Conservation (phyloP, 2,329 filamentous ascomycete genomes). For the Ascosphaera pollenicola region DNA sequence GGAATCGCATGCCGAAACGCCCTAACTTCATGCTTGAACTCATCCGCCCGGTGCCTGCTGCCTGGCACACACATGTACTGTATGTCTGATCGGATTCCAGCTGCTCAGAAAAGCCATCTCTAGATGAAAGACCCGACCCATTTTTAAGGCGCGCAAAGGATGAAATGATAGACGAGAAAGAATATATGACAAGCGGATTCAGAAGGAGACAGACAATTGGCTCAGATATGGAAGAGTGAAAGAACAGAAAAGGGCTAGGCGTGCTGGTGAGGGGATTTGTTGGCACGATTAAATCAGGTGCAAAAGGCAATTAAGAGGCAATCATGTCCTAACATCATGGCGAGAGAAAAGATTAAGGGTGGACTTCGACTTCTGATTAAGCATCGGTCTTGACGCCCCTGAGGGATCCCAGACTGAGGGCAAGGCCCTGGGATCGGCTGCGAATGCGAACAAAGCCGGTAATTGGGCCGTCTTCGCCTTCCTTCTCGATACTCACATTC, state of each 20-base stretch:
- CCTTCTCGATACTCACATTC: constrained; percentile 94
- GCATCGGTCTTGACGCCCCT: constrained; percentile 69
- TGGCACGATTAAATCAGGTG: too few relatives aligned
- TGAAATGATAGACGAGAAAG: background rate
- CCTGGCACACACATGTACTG: too few relatives aligned
- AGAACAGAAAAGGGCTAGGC: constrained; percentile 1
- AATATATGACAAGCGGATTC: background rate
- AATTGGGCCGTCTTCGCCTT: constrained; percentile 83
- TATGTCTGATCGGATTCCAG: too few relatives aligned
- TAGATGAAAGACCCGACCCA: too few relatives aligned
- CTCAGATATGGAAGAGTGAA: constrained; percentile 1
- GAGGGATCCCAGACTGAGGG: constrained; percentile 76
- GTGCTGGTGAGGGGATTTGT: too few relatives aligned
- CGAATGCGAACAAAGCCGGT: constrained; percentile 96
- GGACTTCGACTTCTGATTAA: constrained; percentile 12
- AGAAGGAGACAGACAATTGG: constrained; percentile 1
- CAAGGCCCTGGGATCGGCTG: constrained; percentile 86
- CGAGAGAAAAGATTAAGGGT: constrained; percentile 8
- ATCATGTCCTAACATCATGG: constrained; percentile 3
- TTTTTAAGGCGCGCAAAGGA: background rate
- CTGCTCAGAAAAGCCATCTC: too few relatives aligned
- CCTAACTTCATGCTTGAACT: too few relatives aligned
- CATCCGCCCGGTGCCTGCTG: too few relatives aligned
- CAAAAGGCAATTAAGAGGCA: constrained; percentile 2
- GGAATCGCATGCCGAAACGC: too few relatives aligned